Percentiles rank a stretch among this genome's conserved stretches.
These are phyloP conservation scores for Immersiporthe knoxdaviesiana DNA, from an alignment of 2,329 filamentous ascomycete genomes.

Conservation along the genomic window DNA sequence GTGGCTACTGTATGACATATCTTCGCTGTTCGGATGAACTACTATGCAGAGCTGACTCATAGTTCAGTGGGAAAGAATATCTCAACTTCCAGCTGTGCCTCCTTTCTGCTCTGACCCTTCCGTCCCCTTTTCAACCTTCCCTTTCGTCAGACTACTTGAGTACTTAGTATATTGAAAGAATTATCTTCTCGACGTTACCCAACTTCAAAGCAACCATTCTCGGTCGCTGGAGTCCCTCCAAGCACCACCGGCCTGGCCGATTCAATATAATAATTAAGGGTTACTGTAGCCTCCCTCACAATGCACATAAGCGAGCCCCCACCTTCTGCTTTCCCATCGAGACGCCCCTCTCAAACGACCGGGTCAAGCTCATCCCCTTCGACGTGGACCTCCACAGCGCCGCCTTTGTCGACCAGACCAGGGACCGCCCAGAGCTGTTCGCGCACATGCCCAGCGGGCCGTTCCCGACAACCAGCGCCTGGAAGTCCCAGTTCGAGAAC, in stretches of 20 bases:
- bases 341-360: slow-evolving; percentile 31
- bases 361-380: slow-evolving; percentile 32
- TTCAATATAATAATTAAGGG: not conserved
- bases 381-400: slow-evolving; percentile 31
- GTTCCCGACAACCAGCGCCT: slow-evolving; percentile 29
- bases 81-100: not conserved
- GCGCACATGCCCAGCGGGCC: slow-evolving; percentile 32
- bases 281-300: not conserved
- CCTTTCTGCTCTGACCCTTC: not conserved
- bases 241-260: not conserved
- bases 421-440: slow-evolving; percentile 31
- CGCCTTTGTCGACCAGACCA: slow-evolving; percentile 20
- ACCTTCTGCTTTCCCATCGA: slow-evolving; percentile 26
- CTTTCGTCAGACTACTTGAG: not conserved
- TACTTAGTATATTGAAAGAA: not conserved
- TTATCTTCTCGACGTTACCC: not conserved
- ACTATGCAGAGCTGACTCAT: not conserved
- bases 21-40: not conserved
- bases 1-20: too few relatives aligned
- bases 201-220: not conserved
- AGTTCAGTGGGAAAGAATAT: not conserved
- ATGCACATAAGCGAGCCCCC: not conserved
- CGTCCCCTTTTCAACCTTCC: not conserved
- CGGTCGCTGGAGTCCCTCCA: not conserved
- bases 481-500: slow-evolving; percentile 28